Evolutionary conservation across 352 stramenopile species (phyloP), one percentile per base, ranked within the genome.

Genomic region (Phytophthora sojae): DNA sequence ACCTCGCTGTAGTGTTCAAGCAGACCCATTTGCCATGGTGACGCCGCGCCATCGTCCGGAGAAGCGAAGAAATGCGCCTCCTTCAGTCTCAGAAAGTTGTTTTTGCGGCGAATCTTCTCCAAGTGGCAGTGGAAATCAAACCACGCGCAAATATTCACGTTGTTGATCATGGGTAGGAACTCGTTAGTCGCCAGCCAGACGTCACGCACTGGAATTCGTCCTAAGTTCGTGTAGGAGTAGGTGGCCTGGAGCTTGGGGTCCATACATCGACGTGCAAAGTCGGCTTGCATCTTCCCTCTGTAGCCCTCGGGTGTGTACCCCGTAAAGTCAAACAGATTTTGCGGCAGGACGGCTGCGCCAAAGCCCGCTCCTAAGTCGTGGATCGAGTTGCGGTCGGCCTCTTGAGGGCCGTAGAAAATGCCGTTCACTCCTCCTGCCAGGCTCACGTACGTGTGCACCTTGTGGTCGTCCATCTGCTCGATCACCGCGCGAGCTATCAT

Each of bases 391-490:
- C 67, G 67, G 55, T 75, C 67, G 2, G 55, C 47, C 2, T 68
- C 39, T 25, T 91, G 80, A 0, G 79, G 81, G 0, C 81, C 82
- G 51, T 83, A 80, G 56, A 89, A 91, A 23, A 75, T 30, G 30
- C 83, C 83, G 58, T 91, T 90, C 11, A 75, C 57, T 0, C 49
- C 63, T 2, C 75, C 80, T 0, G 81, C 80, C 6, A 91, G 39
- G 26, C 69, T 85, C 52, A 91, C 70, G 52, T 86, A 78, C 4
- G 64, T 76, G 42, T 88, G 63, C 2, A 77, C 76, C 0, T 82
- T 80, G 72, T 91, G 81, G 58, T 87, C 77, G 35, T 91, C 77
- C 83, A 85, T 87, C 39, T 85, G 54, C 64, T 91, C 80, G n/a
- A 86, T 71, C 29, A 91, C 81, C 0, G 62, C 71, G 2, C 80